phyloP scores from a whole-genome alignment of 2,329 filamentous ascomycete species.

The Cladosporium sp. region DNA sequence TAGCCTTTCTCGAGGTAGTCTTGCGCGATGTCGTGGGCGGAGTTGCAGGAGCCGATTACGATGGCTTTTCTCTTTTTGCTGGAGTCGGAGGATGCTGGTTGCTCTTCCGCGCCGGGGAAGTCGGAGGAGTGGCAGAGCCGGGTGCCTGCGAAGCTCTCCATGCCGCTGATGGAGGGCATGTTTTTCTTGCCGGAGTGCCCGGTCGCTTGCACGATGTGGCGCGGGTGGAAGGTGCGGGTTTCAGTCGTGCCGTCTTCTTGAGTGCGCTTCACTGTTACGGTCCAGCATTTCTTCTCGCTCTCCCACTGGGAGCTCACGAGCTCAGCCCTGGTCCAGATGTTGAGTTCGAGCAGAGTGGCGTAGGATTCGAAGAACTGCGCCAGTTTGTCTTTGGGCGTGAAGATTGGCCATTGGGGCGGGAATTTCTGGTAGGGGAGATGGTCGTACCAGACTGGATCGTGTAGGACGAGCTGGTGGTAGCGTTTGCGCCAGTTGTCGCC shows the following conservation, averaged over 20 bases:
- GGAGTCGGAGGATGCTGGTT: constrained; percentile 32
- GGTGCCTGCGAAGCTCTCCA: constrained; percentile 50
- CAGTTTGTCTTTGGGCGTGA: constrained; percentile 68
- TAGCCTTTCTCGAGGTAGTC: constrained; percentile 43
- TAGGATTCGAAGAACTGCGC: constrained; percentile 66
- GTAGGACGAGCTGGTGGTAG: constrained; percentile 42
- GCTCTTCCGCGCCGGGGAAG: constrained; percentile 42
- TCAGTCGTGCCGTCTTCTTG: constrained; percentile 37
- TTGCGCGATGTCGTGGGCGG: constrained; percentile 46
- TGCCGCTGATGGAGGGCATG: constrained; percentile 32
- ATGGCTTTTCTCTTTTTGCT: constrained; percentile 35
- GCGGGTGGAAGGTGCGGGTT: constrained; percentile 54
- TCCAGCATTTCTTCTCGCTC: constrained; percentile 50
- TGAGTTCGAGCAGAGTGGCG: constrained; percentile 59
- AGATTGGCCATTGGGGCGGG: constrained; percentile 62
- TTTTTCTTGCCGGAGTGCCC: constrained; percentile 65
- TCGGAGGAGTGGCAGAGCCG: constrained; percentile 48
- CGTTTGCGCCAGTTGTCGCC: constrained; percentile 46
- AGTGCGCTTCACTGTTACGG: constrained; percentile 46
- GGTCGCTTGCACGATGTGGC: constrained; percentile 63
- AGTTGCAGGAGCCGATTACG: constrained; percentile 47
- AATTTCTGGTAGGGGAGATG: constrained; percentile 63
- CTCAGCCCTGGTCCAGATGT: constrained; percentile 57
- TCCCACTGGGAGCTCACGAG: constrained; percentile 41
- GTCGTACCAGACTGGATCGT: constrained; percentile 60